phyloP scores from a whole-genome alignment of 306 rosid genomes.

The Elaeagnus macrophylla region DNA sequence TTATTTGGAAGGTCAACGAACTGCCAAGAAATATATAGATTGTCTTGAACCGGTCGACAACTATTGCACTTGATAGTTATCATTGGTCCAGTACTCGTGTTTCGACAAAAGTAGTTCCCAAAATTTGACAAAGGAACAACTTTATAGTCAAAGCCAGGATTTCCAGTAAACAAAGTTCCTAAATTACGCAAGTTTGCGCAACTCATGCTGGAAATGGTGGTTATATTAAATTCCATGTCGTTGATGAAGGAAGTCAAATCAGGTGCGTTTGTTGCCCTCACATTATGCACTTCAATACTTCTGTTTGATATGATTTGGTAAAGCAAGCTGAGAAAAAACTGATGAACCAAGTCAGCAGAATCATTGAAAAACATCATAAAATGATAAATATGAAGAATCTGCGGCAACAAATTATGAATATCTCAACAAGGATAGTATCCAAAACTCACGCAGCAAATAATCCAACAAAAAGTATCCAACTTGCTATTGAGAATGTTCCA shows the following conservation, averaged over 20 bases:
- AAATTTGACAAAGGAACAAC: conserved; percentile 47
- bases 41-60: conserved; percentile 56
- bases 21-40: conserved; percentile 76
- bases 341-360: conserved; percentile 34
- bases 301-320: conserved; percentile 91
- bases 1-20: conserved; percentile 68
- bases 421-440: conserved; percentile 6
- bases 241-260: conserved; percentile 59
- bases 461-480: conserved; percentile 90
- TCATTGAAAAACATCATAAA: not conserved
- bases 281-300: conserved; percentile 81
- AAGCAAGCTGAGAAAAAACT: conserved; percentile 62
- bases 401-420: not conserved
- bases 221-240: conserved; percentile 84
- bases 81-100: conserved; percentile 80
- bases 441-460: conserved; percentile 86
- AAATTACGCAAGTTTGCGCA: conserved; percentile 78
- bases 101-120: conserved; percentile 61
- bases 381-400: conserved; percentile 2
- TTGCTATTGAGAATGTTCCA: conserved; percentile 90
- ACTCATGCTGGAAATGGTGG: conserved; percentile 75
- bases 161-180: conserved; percentile 57
- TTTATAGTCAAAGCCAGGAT: conserved; percentile 70
- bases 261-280: conserved; percentile 75
- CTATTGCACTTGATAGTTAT: conserved; percentile 45